These are phyloP conservation scores for Eimeria necatrix DNA, from an alignment of 169 alveolate species.

Conservation along the genomic window DNA sequence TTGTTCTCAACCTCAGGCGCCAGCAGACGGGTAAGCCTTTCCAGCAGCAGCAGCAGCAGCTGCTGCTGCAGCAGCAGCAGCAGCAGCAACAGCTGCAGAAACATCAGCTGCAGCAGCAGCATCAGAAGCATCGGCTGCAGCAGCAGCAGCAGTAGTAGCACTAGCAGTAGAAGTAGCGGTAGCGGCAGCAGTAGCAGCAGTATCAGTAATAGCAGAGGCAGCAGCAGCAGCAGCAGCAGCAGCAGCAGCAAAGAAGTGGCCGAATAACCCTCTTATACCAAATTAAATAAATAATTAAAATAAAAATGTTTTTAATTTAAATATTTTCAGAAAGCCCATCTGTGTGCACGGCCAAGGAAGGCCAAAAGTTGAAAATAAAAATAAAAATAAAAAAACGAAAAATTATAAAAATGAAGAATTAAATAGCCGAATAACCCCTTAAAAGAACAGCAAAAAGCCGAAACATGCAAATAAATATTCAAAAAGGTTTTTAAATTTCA, in stretches of 20 bases:
- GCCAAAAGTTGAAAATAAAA: background rate
- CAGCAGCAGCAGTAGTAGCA: slow-evolving; percentile 32
- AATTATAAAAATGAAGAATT: no score
- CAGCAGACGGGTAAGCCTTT: background rate
- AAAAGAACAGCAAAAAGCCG: no score
- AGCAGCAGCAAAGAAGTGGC: background rate
- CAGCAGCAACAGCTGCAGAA: background rate
- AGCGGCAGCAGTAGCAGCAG: slow-evolving; percentile 12
- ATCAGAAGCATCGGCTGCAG: background rate
- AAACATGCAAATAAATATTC: no score
- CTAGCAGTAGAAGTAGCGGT: background rate
- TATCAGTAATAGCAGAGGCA: background rate
- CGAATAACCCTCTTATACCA: no score
- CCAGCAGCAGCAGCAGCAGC: background rate
- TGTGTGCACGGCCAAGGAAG: background rate
- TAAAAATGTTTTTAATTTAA: background rate
- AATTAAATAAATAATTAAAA: no score
- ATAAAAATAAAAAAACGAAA: background rate
- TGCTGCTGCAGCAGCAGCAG: background rate
- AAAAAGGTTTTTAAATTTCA: no score
- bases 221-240: slow-evolving; percentile 35
- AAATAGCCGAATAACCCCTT: background rate
- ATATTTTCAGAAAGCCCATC: background rate
- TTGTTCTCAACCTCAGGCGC: background rate
- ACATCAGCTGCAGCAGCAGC: background rate